Evolutionary conservation across 306 rosid species (phyloP).

Genomic region (Lathyrus oleraceus): DNA sequence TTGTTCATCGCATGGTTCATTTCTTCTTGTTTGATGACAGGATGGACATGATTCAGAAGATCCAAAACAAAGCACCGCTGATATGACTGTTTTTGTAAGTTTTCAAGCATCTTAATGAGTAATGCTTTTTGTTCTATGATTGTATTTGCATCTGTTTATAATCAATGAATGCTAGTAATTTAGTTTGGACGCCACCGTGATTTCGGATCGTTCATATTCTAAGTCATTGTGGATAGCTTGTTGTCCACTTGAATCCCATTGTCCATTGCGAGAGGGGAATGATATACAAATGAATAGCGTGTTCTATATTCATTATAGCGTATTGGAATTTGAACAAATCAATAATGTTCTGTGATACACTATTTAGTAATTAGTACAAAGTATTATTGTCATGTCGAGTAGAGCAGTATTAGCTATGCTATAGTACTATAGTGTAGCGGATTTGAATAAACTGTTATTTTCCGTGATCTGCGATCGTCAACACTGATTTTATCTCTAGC

Average conservation of each 20-base stretch:
- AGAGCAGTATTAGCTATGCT: not conserved
- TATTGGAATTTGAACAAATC: not conserved
- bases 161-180: not conserved
- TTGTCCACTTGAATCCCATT: not conserved
- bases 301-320: too few relatives aligned
- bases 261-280: not conserved
- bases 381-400: not conserved
- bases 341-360: not conserved
- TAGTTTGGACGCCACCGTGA: not conserved
- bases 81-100: slow-evolving; percentile 97
- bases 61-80: slow-evolving; percentile 85
- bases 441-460: not conserved
- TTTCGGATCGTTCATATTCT: not conserved
- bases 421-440: not conserved
- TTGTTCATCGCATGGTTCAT: not conserved
- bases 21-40: slow-evolving; percentile 40
- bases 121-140: slow-evolving; percentile 1
- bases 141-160: slow-evolving; percentile 15
- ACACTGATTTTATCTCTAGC: not conserved
- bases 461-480: not conserved
- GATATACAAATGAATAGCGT: not conserved
- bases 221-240: not conserved
- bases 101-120: slow-evolving; percentile 2
- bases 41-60: slow-evolving; percentile 83
- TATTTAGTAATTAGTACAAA: not conserved